These are phyloP conservation scores for Debaryomyces prosopidis DNA, from an alignment of 805 yeast genomes.

Conservation along the genomic window DNA sequence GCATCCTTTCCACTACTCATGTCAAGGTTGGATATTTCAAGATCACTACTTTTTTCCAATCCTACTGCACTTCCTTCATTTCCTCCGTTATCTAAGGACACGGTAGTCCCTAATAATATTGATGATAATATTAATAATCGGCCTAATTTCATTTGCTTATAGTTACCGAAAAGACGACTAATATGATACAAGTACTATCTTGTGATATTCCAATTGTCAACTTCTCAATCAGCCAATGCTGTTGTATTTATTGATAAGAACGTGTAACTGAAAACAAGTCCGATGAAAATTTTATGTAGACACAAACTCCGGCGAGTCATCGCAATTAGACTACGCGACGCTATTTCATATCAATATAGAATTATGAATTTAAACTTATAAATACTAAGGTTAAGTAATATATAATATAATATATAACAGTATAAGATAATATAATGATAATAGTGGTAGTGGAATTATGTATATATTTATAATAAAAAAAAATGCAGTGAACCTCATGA, in stretches of 20 bases:
- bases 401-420: neutral
- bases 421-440: neutral
- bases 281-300: neutral
- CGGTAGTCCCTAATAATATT: constrained; percentile 1
- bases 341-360: neutral
- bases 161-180: too few species aligned
- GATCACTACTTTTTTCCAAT: neutral
- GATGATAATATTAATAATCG: neutral
- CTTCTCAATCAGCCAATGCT: too few species aligned
- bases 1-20: constrained; percentile 10
- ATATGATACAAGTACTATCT: too few species aligned
- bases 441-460: neutral
- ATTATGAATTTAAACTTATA: neutral
- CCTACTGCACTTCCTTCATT: neutral
- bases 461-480: neutral
- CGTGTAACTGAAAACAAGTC: neutral
- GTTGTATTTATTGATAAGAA: neutral
- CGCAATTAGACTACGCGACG: neutral
- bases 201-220: too few species aligned
- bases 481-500: neutral
- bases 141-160: constrained; percentile 2
- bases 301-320: neutral
- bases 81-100: constrained; percentile 1
- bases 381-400: neutral
- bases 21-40: constrained; percentile 11